Evolutionary conservation across 2,329 filamentous ascomycete genomes (phyloP).

Genomic region (Penicillium janthinellum): DNA sequence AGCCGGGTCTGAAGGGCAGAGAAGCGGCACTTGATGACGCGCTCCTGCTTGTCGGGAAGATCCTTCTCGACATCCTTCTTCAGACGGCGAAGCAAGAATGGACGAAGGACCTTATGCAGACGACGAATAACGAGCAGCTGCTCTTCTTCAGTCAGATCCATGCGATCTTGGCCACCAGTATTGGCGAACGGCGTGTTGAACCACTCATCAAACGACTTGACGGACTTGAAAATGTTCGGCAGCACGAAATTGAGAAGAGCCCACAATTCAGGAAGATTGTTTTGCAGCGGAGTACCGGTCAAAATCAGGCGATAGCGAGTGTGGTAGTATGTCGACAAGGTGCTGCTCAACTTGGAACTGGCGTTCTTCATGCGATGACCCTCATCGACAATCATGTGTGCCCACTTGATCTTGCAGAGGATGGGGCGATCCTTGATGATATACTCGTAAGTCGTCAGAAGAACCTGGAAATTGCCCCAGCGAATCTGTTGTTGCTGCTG

Average conservation of each 20-base stretch:
- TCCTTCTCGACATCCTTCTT: slow-evolving; percentile 99
- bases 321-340: slow-evolving; percentile 91
- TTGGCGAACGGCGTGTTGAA: slow-evolving; percentile 99
- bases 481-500: slow-evolving; percentile 91
- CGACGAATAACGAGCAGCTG: slow-evolving; percentile 96
- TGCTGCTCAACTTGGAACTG: slow-evolving; percentile 92
- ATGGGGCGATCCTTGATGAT: slow-evolving; percentile 98
- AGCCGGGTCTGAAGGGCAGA: slow-evolving; percentile 90
- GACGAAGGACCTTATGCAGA: slow-evolving; percentile 94
- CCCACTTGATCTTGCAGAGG: slow-evolving; percentile 98
- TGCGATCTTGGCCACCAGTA: slow-evolving; percentile 96
- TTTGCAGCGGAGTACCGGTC: slow-evolving; percentile 94
- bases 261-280: slow-evolving; percentile 95
- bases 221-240: slow-evolving; percentile 98
- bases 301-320: slow-evolving; percentile 95
- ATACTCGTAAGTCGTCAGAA: slow-evolving; percentile 98
- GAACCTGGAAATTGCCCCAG: slow-evolving; percentile 91
- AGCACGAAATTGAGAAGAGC: slow-evolving; percentile 97
- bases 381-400: slow-evolving; percentile 99
- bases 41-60: slow-evolving; percentile 96
- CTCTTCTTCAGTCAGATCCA: slow-evolving; percentile 99
- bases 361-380: slow-evolving; percentile 99
- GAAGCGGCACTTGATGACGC: slow-evolving; percentile 99
- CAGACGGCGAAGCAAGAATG: slow-evolving; percentile 94
- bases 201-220: slow-evolving; percentile 99